Base-by-base conservation (phyloP, 2,329 filamentous ascomycete species). In the Alternaria sp. region DNA sequence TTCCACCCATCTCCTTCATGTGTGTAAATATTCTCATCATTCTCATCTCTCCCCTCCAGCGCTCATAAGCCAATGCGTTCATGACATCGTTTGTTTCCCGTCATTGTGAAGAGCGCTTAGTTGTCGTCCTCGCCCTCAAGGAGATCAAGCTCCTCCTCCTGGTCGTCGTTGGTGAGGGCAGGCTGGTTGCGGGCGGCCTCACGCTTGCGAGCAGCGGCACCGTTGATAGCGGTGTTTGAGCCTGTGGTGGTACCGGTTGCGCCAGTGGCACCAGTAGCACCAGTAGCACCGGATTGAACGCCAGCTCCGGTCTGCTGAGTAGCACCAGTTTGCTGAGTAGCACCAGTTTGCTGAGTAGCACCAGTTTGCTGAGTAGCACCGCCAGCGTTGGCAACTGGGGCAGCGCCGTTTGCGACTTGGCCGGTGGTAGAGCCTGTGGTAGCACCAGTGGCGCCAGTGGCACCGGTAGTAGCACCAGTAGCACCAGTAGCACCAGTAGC, bases 71-170 rank as follows among this genome's bases (percentile, higher is more conserved):
- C 24, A 24, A 24, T 24, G 22, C 6, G 24, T 24, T 24, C 24
- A 24, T 24, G 24, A 24, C 2, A 24, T 24, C 24, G 24, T 24
- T 24, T 1, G 22, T 7, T 24, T n/a, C n/a, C 24, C 18, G 8
- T 38, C 32, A 43, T 54, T 26, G 44, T 53, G 32, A 34, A 28
- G n/a, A 41, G 24, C 28, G 54, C 44, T 57, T 67, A 57, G 47
- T 54, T 47, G 56, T 55, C 65, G 7, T 6, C 6, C 41, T 63
- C 69, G 46, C 53, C 63, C 6, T 59, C 65, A 34, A 72, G 34
- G 41, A 73, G 66, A 22, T 68, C 72, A 48, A 75, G 8, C 66
- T 77, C 75, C 68, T 77, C 75, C 68, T 77, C 74, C 60, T 77
- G 65, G 54, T 73, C 75, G 60, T 77, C 75, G 56, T 75, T 54